Conservation (phyloP, 1,139 yeast species). For the Tardiomyces digboiensis region DNA sequence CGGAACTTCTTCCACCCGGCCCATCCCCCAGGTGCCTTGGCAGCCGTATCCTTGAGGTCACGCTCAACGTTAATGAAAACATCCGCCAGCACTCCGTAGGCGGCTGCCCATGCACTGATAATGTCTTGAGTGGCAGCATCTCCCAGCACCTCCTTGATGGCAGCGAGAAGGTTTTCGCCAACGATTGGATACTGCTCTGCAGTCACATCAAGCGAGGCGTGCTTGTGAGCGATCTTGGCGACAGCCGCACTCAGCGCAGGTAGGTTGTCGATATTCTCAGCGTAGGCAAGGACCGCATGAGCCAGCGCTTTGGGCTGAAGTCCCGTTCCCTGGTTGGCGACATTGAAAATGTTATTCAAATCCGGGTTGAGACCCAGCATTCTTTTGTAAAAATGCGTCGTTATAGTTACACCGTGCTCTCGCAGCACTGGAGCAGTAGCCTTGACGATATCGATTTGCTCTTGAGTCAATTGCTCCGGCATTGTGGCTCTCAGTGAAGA, state of each 20-base stretch:
- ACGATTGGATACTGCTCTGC: conserved; percentile 62
- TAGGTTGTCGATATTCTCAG: conserved; percentile 53
- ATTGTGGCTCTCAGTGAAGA: too few relatives aligned
- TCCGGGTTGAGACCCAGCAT: conserved; percentile 47
- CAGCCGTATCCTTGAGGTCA: conserved; percentile 32
- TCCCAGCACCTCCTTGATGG: conserved; percentile 49
- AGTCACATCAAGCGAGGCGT: conserved; percentile 50
- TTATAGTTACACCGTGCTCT: conserved; percentile 44
- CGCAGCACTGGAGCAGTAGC: conserved; percentile 53
- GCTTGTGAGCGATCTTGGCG: conserved; percentile 52
- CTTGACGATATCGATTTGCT: conserved; percentile 35
- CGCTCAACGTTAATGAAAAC: conserved; percentile 51
- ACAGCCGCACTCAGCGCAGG: conserved; percentile 46
- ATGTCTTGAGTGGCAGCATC: conserved; percentile 48
- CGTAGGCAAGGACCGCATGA: conserved; percentile 50
- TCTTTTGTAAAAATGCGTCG: conserved; percentile 43
- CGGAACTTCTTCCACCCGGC: conserved; percentile 44
- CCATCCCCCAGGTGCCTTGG: conserved; percentile 39
- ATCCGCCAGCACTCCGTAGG: conserved; percentile 56
- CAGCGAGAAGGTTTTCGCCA: conserved; percentile 43
- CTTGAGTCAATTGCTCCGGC: conserved; percentile 12
- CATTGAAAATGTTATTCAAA: conserved; percentile 51
- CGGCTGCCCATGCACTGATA: conserved; percentile 55
- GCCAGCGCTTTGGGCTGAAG: conserved; percentile 61
- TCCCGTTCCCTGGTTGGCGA: conserved; percentile 44